Base-by-base conservation (phyloP, 2,329 filamentous ascomycete species). In the Trichoderma koningii region DNA sequence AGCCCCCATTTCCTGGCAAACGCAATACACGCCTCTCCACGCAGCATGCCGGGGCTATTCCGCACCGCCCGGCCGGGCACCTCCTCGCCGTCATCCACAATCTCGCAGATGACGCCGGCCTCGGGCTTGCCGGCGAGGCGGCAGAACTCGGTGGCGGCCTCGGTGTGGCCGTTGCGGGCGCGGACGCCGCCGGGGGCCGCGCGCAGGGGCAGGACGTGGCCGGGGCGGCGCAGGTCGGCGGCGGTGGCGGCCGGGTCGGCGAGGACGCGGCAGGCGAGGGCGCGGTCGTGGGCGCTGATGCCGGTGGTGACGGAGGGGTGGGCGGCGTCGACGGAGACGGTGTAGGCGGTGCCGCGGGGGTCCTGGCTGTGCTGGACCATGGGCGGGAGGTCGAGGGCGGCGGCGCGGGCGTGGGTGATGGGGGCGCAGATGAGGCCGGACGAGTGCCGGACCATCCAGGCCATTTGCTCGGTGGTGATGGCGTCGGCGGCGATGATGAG, bases 371-470 rank as follows among this genome's bases (percentile, higher is more conserved):
- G 70, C 68, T 78, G 69, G 26, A 98, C 92, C 95, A 99, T 99
- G 77, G 92, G 93, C 1, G 93, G 93, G 42, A 99, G 89, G 67
- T 85, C 83, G 71, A 97, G 89, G 65, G 82, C 79, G 62, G 84
- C 82, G 75, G 91, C 89, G 73, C 91, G 88, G 48, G 85, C 77
- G 56, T 89, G 83, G 57, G 87, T 83, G 67, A 98, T 83, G 17
- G 95, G 94, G 0, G 90, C 91, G 86, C 95, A 98, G 80, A 99
- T 89, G 74, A 94, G 87, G 75, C 95, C 95, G 3, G 92, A 92
- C 45, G 91, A 90, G 82, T 97, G 87, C 73, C 93, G 92, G 77
- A 99, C 87, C 85, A 99, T 89, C 82, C 97, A 99, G 72, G 93
- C 92, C 88, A 96, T 96, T 80, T 98, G 94, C 69, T 91, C 85